These are phyloP conservation scores for Pseudogymnoascus sp. DNA, from an alignment of 2,329 filamentous ascomycete species.

Conservation along the genomic window DNA sequence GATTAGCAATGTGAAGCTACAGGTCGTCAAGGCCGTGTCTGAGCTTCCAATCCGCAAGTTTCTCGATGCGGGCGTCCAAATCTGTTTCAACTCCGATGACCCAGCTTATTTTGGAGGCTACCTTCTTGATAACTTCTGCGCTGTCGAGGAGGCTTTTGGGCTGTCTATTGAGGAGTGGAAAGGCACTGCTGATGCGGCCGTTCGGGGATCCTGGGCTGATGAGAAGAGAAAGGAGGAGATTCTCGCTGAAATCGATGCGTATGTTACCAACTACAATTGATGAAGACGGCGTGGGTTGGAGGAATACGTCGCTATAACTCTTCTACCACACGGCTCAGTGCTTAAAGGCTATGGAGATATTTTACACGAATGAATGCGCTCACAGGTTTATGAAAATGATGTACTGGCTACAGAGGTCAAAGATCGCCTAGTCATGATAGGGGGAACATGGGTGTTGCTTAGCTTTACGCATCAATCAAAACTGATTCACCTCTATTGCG, in stretches of 20 bases:
- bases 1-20: constrained; percentile 59
- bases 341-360: background rate
- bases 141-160: constrained; percentile 63
- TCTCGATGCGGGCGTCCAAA: constrained; percentile 36
- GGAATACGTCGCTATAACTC: background rate
- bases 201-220: constrained; percentile 63
- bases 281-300: background rate
- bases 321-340: background rate
- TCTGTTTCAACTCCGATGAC: constrained; percentile 42
- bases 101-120: constrained; percentile 60
- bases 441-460: background rate
- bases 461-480: background rate
- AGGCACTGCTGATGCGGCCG: constrained; percentile 50
- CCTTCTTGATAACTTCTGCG: constrained; percentile 66
- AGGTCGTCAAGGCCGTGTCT: constrained; percentile 33
- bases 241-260: constrained; percentile 37
- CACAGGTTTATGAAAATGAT: background rate
- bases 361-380: background rate
- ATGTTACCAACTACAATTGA: constrained; percentile 23
- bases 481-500: background rate
- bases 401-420: background rate
- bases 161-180: constrained; percentile 59
- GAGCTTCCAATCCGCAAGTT: constrained; percentile 38
- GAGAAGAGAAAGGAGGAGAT: constrained; percentile 54
- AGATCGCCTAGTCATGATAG: background rate